Conservation (phyloP, 345 rosid species). For the Atalantia buxifolia region DNA sequence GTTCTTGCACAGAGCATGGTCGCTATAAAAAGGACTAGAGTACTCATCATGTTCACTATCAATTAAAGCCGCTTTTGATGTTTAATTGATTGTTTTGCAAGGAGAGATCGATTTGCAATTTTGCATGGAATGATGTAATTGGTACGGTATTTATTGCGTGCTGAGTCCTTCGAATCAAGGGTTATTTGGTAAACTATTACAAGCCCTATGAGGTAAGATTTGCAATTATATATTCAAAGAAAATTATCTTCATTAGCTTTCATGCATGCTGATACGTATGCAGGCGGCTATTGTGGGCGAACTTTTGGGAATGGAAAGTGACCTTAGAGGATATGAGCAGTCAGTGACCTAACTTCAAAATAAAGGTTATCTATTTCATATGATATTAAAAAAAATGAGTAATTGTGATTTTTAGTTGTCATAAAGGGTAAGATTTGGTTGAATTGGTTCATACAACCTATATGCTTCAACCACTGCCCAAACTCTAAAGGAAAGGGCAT, state of each 20-base stretch:
- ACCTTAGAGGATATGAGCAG: not conserved
- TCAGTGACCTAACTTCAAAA: slow-evolving; percentile 10
- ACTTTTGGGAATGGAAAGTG: not conserved
- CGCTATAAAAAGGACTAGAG: slow-evolving; percentile 15
- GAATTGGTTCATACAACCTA: not conserved
- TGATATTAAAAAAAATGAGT: not conserved
- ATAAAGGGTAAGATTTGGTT: not conserved
- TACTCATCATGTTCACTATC: not conserved
- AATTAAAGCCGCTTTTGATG: slow-evolving; percentile 21
- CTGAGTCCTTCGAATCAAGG: not conserved
- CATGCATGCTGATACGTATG: not conserved
- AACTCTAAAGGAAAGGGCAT: not conserved
- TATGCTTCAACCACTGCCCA: not conserved
- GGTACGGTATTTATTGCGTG: not conserved
- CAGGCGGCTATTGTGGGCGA: not conserved
- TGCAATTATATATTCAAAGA: not conserved
- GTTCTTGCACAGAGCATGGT: slow-evolving; percentile 24
- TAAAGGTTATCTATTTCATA: not conserved
- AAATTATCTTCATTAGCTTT: not conserved
- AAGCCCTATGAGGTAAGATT: slow-evolving; percentile 6
- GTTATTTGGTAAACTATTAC: slow-evolving; percentile 13
- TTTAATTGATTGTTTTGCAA: not conserved
- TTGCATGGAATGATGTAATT: not conserved
- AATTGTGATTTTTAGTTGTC: not conserved
- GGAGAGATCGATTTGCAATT: not conserved